phyloP scores from a whole-genome alignment of 2,329 filamentous ascomycete genomes.

The Aureobasidium sp. region DNA sequence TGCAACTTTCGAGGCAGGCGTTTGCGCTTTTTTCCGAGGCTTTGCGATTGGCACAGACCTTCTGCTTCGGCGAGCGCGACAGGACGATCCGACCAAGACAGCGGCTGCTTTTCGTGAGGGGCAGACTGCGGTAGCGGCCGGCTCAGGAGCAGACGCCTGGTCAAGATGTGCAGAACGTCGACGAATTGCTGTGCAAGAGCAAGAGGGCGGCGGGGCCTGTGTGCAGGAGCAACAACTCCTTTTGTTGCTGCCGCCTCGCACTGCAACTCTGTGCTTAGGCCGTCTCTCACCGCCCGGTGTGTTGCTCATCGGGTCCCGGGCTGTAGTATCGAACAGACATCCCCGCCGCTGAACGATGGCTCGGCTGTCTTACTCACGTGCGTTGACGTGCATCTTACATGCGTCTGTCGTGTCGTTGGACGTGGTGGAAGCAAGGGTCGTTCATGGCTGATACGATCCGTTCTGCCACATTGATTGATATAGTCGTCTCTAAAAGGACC shows the following conservation, averaged over 20 bases:
- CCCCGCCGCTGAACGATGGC: background rate
- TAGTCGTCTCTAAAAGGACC: background rate
- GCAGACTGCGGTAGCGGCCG: background rate
- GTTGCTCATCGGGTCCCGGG: background rate
- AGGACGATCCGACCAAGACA: background rate
- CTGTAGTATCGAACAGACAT: background rate
- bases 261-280: background rate
- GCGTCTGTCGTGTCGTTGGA: background rate
- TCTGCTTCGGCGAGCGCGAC: background rate
- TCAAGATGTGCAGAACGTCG: background rate
- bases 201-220: background rate
- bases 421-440: background rate
- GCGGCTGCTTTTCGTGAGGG: slow-evolving; percentile 9
- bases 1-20: slow-evolving; percentile 3
- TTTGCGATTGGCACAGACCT: background rate
- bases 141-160: background rate
- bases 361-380: slow-evolving; percentile 9
- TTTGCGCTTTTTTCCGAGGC: slow-evolving; percentile 13
- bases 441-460: background rate
- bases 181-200: background rate
- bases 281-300: background rate
- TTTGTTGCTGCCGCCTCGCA: background rate
- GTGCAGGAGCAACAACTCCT: background rate
- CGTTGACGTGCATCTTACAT: slow-evolving; percentile 5
- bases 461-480: background rate